These are phyloP conservation scores for Alternaria arbusti DNA, from an alignment of 2,329 filamentous ascomycete species.

Conservation along the genomic window DNA sequence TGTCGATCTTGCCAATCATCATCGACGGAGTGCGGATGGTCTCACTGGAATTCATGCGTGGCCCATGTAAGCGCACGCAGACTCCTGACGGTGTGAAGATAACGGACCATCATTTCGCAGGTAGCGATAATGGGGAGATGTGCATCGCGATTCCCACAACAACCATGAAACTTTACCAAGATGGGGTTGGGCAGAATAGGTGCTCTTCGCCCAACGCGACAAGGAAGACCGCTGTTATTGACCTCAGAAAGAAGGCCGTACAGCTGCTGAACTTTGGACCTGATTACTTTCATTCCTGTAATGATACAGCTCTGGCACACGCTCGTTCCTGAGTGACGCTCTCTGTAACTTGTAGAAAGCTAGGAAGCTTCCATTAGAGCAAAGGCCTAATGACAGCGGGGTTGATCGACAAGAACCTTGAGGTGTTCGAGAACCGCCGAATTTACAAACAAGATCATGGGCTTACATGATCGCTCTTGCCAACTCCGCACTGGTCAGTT, in stretches of 20 bases:
- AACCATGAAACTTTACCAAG: background rate
- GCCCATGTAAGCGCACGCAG: background rate
- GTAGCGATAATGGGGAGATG: background rate
- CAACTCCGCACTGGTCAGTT: conserved; percentile 22
- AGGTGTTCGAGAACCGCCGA: conserved; percentile 8
- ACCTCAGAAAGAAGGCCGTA: background rate
- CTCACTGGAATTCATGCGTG: conserved; percentile 1
- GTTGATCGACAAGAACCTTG: conserved; percentile 1
- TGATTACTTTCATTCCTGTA: background rate
- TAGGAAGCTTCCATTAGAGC: background rate
- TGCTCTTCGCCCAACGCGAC: background rate
- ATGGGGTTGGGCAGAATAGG: background rate
- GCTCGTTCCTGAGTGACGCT: background rate
- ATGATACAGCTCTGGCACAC: background rate
- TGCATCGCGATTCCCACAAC: background rate
- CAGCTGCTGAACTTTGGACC: background rate
- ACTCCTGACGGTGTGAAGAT: background rate
- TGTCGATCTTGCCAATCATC: conserved; percentile 1
- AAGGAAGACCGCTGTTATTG: conserved; percentile 6
- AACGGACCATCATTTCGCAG: background rate
- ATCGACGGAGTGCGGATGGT: background rate
- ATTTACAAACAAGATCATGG: background rate
- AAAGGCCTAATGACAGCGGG: background rate
- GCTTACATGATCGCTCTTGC: conserved; percentile 16
- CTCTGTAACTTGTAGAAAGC: background rate